These are phyloP conservation scores for Monosporascus sp. DNA, from an alignment of 2,329 filamentous ascomycete genomes.

Conservation along the genomic window DNA sequence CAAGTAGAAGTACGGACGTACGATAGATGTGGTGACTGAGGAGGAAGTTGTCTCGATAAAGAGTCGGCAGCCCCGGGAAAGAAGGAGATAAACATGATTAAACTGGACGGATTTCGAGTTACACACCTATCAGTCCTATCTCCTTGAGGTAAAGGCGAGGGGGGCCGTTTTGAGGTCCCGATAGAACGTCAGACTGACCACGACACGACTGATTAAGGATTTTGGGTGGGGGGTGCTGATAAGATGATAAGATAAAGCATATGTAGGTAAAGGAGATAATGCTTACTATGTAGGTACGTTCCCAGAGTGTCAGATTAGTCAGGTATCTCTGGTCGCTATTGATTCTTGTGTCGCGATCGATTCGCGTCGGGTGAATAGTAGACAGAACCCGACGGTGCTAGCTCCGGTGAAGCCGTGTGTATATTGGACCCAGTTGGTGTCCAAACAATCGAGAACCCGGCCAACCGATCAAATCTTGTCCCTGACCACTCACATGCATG, in stretches of 20 bases:
- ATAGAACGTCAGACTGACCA: background rate
- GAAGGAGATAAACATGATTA: too few relatives aligned
- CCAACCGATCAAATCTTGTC: too few relatives aligned
- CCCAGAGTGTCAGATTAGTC: too few relatives aligned
- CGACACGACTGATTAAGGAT: background rate
- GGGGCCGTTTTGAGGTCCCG: background rate
- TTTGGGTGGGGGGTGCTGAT: background rate
- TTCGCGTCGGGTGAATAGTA: too few relatives aligned
- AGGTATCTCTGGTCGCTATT: too few relatives aligned
- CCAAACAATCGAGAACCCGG: too few relatives aligned
- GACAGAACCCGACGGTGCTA: too few relatives aligned
- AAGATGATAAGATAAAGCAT: background rate
- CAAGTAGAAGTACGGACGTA: background rate
- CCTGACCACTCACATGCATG: too few relatives aligned
- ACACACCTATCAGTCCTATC: background rate
- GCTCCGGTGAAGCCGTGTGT: too few relatives aligned
- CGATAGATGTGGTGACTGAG: background rate
- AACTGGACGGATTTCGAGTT: background rate
- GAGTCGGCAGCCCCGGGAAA: background rate
- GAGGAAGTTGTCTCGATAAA: background rate
- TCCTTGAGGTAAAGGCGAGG: background rate
- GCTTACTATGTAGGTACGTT: too few relatives aligned
- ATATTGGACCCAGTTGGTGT: too few relatives aligned
- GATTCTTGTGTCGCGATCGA: too few relatives aligned
- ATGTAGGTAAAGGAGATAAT: background rate